phyloP scores from a whole-genome alignment of 192 early-diverging fungal species.

The Thamnidium elegans region DNA sequence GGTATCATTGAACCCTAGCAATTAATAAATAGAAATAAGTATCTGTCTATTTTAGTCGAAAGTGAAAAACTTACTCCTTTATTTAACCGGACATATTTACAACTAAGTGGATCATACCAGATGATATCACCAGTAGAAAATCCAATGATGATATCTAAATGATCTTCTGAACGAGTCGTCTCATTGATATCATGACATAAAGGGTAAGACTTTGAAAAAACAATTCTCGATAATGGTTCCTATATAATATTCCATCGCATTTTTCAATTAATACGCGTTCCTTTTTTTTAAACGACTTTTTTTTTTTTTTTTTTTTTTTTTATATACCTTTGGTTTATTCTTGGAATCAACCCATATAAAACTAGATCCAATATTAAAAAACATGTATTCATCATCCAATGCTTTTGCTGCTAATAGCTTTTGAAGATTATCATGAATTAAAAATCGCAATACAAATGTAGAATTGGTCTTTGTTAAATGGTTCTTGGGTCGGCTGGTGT shows the following conservation, averaged over 20 bases:
- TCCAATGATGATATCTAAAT: slow-evolving; percentile 86
- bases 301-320: neutral
- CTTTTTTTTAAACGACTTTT: neutral
- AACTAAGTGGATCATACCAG: slow-evolving; percentile 84
- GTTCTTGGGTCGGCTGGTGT: slow-evolving; percentile 47
- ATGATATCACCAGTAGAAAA: slow-evolving; percentile 77
- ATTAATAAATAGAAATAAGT: neutral
- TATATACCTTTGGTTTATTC: slow-evolving; percentile 47
- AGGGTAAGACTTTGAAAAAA: slow-evolving; percentile 74
- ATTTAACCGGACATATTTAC: slow-evolving; percentile 85
- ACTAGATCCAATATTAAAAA: slow-evolving; percentile 69
- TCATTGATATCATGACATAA: slow-evolving; percentile 87
- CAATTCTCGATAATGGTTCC: slow-evolving; percentile 77
- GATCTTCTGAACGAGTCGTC: slow-evolving; percentile 59
- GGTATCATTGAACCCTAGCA: slow-evolving; percentile 60
- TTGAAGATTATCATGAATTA: slow-evolving; percentile 63
- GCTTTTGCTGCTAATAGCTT: slow-evolving; percentile 48
- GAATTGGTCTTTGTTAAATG: slow-evolving; percentile 73
- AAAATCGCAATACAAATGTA: slow-evolving; percentile 62
- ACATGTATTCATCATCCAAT: slow-evolving; percentile 59
- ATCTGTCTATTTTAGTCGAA: neutral
- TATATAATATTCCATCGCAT: neutral
- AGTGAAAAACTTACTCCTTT: slow-evolving; percentile 53
- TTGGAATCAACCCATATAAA: slow-evolving; percentile 70
- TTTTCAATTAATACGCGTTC: no score